Evolutionary conservation across 768 basidiomycete genomes (phyloP), one percentile per base, ranked within the genome.

Genomic region (Coprinopsis sp.): DNA sequence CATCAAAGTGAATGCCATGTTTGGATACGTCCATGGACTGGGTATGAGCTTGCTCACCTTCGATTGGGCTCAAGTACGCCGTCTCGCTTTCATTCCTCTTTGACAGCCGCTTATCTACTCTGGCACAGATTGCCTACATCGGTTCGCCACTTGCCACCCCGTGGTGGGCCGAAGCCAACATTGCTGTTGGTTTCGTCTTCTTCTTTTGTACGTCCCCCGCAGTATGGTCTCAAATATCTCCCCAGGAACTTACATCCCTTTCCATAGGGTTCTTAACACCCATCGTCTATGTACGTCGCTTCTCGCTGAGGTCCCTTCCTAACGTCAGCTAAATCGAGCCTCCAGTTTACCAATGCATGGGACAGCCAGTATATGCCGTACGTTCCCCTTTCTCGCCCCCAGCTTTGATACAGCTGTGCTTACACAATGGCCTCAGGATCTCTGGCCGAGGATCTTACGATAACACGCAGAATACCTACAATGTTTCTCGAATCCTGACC

Each of bases 121-220:
- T n/a, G n/a, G n/a, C n/a, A n/a, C 62, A 74, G 65, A 81, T 82
- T 47, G 76, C 81, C 6, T 86, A 81, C 58, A 80, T 79, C 44
- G 78, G 77, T 14, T 79, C 78, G 19, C 88, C 88, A 0, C 78
- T 91, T 37, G 81, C 84, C 4, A 80, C 84, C 8, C 88, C 88
- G 2, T 91, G 86, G 85, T 88, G 85, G 85, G 85, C 84, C 2
- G 79, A 83, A 58, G 85, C 82, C 10, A 88, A 89, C 61, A 69
- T 87, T 44, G 62, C 74, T 2, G 65, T 58, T 38, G 79, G 83
- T 22, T 82, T 88, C 54, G 64, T 81, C 4, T 71, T 83, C 63
- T 77, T 89, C 65, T 84, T 82, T 66, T 90, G 81, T 71, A 46
- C 51, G 69, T 52, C 24, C 24, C 31, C 42, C 30, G 30, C 29